A percentile compares a stretch with the other conserved stretches of the same genome.
These are phyloP conservation scores for Apiotrichum domesticum DNA, from an alignment of 1,284 basidiomycete genomes.

Conservation along the genomic window DNA sequence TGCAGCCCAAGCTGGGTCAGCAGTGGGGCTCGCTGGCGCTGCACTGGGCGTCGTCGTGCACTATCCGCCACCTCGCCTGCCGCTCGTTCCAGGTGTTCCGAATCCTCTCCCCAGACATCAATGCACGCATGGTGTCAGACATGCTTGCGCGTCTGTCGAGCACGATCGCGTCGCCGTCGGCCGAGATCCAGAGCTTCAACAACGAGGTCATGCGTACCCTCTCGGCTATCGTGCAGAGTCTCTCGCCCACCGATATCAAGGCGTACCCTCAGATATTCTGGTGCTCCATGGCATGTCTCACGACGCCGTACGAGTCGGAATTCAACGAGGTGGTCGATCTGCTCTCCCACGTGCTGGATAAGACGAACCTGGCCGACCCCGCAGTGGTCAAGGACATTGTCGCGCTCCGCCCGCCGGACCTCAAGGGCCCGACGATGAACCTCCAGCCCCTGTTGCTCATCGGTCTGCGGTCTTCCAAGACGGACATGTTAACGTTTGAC, in stretches of 20 bases:
- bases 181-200: slow-evolving; percentile 74
- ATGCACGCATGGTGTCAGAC: slow-evolving; percentile 67
- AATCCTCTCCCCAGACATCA: slow-evolving; percentile 67
- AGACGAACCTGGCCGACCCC: slow-evolving; percentile 66
- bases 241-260: slow-evolving; percentile 57
- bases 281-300: slow-evolving; percentile 74
- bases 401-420: slow-evolving; percentile 64
- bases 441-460: slow-evolving; percentile 71
- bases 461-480: slow-evolving; percentile 73
- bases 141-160: slow-evolving; percentile 78
- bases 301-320: slow-evolving; percentile 75
- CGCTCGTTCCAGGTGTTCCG: slow-evolving; percentile 88
- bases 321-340: slow-evolving; percentile 66
- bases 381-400: slow-evolving; percentile 60
- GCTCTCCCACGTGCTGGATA: slow-evolving; percentile 63
- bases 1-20: slow-evolving; percentile 62
- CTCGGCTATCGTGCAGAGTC: slow-evolving; percentile 58
- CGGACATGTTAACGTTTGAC: slow-evolving; percentile 62
- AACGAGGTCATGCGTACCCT: slow-evolving; percentile 77
- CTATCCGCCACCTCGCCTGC: slow-evolving; percentile 78
- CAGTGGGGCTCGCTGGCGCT: slow-evolving; percentile 77
- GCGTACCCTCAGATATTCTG: slow-evolving; percentile 77
- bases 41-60: slow-evolving; percentile 78
- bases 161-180: slow-evolving; percentile 65
- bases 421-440: slow-evolving; percentile 59